Base-by-base conservation (phyloP, 805 yeast species). In the Saccharomyces eubayanus region DNA sequence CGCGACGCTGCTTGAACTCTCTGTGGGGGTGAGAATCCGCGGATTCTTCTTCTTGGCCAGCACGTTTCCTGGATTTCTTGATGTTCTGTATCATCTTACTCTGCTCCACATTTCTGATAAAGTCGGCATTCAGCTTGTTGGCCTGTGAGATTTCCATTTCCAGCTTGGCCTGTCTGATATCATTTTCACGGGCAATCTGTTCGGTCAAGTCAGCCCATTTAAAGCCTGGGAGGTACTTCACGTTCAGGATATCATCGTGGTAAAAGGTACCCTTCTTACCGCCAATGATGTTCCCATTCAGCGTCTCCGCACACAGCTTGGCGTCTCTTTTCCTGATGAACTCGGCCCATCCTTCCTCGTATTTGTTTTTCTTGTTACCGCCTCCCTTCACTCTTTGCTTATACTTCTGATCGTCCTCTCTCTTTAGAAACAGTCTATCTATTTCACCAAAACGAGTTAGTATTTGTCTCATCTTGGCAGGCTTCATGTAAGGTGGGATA, bases 401-500 rank as follows among this genome's bases (percentile, higher is more conserved):
- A 62, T 89, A 77, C 8, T 77, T 77, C 29, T 78, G 74, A 9
- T 82, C 77, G 58, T 85, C 87, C 68, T 94, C 99, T 14, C 96
- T 96, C 59, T 89, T 86, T 57, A 94, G 72, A 66, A 86, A 94
- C 6, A 94, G 73, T 58, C 98, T 76, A 62, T 89, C 96, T n/a
- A 92, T 78, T 55, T 82, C 83, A 10, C 99, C 99, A 71, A 92
- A 94, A 57, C 89, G 75, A 3, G 83, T 70, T 31, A 94, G 73
- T 11, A 94, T 79, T 51, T 90, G 94, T 62, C 96, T 78, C 71
- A 94, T 75, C 67, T 90, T 94, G 1, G 85, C 81, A 0, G 99
- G 98, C 67, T 91, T 91, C 99, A 94, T 94, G 66, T 87, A 94
- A 28, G 99, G 99, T 0, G 99, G 99, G 9, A 94, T 80, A 50